phyloP scores from a whole-genome alignment of 2,329 filamentous ascomycete species.

The Camillea tinctor region DNA sequence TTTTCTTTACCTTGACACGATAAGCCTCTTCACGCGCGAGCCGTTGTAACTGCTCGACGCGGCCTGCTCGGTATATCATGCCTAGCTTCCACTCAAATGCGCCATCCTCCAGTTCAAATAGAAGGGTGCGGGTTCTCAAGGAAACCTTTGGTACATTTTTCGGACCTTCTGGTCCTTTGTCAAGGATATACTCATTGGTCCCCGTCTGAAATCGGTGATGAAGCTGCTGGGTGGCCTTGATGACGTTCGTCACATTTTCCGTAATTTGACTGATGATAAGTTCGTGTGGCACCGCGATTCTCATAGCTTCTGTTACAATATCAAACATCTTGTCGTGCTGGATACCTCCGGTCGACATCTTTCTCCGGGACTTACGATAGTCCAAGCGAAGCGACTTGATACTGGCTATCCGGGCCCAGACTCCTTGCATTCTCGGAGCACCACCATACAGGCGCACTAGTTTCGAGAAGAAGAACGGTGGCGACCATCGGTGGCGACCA shows the following conservation, averaged over 20 bases:
- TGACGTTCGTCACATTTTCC: slow-evolving; percentile 87
- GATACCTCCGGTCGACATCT: slow-evolving; percentile 55
- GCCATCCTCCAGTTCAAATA: slow-evolving; percentile 94
- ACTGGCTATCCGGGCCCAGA: slow-evolving; percentile 85
- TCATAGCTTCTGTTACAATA: slow-evolving; percentile 78
- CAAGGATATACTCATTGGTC: slow-evolving; percentile 82
- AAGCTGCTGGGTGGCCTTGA: slow-evolving; percentile 87
- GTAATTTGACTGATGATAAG: slow-evolving; percentile 85
- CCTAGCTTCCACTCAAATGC: slow-evolving; percentile 97
- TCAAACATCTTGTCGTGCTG: slow-evolving; percentile 82
- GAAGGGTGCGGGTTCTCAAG: slow-evolving; percentile 73
- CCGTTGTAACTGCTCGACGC: slow-evolving; percentile 86
- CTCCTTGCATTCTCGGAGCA: slow-evolving; percentile 74
- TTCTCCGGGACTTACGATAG: slow-evolving; percentile 72
- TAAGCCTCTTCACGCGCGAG: slow-evolving; percentile 90
- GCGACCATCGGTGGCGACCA: slow-evolving; percentile 83
- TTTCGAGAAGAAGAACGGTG: slow-evolving; percentile 75
- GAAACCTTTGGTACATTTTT: slow-evolving; percentile 86
- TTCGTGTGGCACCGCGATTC: slow-evolving; percentile 86
- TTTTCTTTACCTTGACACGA: slow-evolving; percentile 78
- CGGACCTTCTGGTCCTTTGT: slow-evolving; percentile 80
- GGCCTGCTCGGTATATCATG: slow-evolving; percentile 86
- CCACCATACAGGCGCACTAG: slow-evolving; percentile 84
- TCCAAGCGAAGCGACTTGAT: slow-evolving; percentile 80
- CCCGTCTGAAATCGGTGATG: slow-evolving; percentile 88